A percentile compares a stretch with the other conserved stretches of the same genome.
These are phyloP conservation scores for Xylariales sp. DNA, from an alignment of 2,329 filamentous ascomycete genomes.

Conservation along the genomic window DNA sequence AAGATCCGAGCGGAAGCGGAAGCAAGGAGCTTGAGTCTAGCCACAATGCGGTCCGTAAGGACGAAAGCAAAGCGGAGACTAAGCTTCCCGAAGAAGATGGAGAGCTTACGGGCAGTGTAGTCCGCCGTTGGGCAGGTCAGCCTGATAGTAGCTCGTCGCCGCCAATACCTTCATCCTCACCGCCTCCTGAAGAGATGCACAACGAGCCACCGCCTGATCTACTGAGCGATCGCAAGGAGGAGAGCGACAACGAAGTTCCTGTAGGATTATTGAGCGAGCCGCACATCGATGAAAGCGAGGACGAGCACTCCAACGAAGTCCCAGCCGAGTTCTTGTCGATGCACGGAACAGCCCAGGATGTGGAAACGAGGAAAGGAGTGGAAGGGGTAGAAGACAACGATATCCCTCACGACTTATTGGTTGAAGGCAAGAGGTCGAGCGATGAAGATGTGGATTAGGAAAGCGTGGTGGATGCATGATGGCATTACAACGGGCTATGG, in stretches of 20 bases:
- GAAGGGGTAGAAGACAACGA: slow-evolving; percentile 14
- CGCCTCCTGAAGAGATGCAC: no score
- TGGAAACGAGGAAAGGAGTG: slow-evolving; percentile 8
- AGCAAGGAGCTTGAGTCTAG: background rate
- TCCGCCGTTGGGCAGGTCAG: slow-evolving; percentile 26
- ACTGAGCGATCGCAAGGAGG: slow-evolving; percentile 28
- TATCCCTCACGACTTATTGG: slow-evolving; percentile 17
- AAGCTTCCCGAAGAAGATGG: slow-evolving; percentile 16
- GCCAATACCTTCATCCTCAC: no score
- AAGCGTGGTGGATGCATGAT: background rate
- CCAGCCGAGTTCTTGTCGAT: slow-evolving; percentile 49
- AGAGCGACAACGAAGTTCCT: slow-evolving; percentile 22
- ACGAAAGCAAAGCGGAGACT: background rate
- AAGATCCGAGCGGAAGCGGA: slow-evolving; percentile 16
- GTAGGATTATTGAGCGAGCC: slow-evolving; percentile 16
- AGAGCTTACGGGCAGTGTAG: slow-evolving; percentile 28
- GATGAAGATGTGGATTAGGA: background rate
- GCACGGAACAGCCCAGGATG: slow-evolving; percentile 24
- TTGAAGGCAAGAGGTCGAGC: background rate
- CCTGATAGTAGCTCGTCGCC: background rate
- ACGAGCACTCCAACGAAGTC: slow-evolving; percentile 30
- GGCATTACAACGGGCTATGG: background rate
- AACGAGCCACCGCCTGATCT: slow-evolving; percentile 24
- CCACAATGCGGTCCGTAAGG: background rate
- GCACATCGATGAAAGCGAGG: slow-evolving; percentile 16